A percentile compares a stretch with the other conserved stretches of the same genome.
Evolutionary conservation across 140 eudicot species (phyloP).

Genomic region (Cichorium intybus): DNA sequence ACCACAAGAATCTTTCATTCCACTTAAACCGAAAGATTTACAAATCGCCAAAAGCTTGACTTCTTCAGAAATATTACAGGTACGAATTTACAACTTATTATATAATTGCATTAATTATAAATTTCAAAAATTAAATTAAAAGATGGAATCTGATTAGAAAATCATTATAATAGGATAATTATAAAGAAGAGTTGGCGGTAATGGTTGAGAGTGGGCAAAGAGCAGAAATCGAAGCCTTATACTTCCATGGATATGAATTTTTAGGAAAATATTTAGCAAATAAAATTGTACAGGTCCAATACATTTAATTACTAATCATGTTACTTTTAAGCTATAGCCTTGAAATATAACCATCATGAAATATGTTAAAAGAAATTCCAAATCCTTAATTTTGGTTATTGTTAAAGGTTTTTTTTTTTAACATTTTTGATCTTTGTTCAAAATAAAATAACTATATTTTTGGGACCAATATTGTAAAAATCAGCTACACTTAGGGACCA

Average conservation of each 20-base stretch:
- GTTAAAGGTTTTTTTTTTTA: no score
- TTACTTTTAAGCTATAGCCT: neutral
- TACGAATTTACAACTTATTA: slow-evolving; percentile 8
- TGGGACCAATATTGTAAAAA: no score
- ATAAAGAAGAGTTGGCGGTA: slow-evolving; percentile 69
- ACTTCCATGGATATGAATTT: slow-evolving; percentile 78
- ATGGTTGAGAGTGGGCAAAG: slow-evolving; percentile 77
- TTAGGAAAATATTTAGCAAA: slow-evolving; percentile 65
- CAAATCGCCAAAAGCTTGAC: slow-evolving; percentile 85
- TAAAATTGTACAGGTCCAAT: slow-evolving; percentile 67
- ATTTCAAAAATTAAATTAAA: neutral
- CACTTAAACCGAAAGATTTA: slow-evolving; percentile 61
- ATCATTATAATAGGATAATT: slow-evolving; percentile 53
- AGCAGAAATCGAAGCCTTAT: slow-evolving; percentile 97
- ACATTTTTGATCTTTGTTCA: no score
- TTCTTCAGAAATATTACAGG: slow-evolving; percentile 75
- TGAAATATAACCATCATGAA: slow-evolving; percentile 5
- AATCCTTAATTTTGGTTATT: no score
- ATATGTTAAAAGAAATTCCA: neutral
- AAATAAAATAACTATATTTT: no score
- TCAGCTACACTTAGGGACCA: no score
- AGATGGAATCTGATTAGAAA: neutral
- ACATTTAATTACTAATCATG: slow-evolving; percentile 37
- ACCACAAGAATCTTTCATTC: slow-evolving; percentile 78
- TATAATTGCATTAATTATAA: neutral